phyloP scores from a whole-genome alignment of 73 alveolate species.

The Breviolum minutum region DNA sequence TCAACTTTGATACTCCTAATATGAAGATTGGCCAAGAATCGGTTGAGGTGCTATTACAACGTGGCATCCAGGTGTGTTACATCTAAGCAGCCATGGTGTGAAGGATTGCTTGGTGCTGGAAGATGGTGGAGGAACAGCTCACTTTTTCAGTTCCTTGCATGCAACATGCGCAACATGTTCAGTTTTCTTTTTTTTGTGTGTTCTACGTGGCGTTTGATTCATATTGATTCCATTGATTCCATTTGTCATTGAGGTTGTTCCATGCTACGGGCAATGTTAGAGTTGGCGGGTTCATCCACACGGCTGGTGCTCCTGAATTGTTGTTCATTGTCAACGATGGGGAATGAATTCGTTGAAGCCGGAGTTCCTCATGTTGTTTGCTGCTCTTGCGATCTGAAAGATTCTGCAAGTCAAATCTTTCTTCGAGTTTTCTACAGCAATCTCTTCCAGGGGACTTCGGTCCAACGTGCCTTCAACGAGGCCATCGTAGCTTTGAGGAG shows the following conservation, averaged over 20 bases:
- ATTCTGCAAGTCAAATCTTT: not conserved
- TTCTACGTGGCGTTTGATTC: not conserved
- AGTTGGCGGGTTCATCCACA: slow-evolving; percentile 15
- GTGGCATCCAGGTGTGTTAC: slow-evolving; percentile 42
- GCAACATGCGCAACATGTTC: not conserved
- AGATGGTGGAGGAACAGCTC: slow-evolving; percentile 45
- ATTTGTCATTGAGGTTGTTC: not conserved
- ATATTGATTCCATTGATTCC: not conserved
- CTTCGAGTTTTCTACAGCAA: not conserved
- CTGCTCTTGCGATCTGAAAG: slow-evolving; percentile 13
- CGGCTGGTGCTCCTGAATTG: slow-evolving; percentile 43
- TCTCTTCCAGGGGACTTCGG: not conserved
- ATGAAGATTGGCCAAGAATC: not conserved
- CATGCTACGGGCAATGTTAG: slow-evolving; percentile 38
- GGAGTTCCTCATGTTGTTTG: slow-evolving; percentile 41
- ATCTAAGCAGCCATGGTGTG: slow-evolving; percentile 17
- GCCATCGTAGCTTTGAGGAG: slow-evolving; percentile 38
- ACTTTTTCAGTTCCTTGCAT: slow-evolving; percentile 5
- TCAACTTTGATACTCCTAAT: not conserved
- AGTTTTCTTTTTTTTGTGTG: not conserved
- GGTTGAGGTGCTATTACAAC: slow-evolving; percentile 22
- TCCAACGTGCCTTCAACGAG: slow-evolving; percentile 35
- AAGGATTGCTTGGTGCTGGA: slow-evolving; percentile 27
- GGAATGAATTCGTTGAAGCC: slow-evolving; percentile 5
- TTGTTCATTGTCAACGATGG: slow-evolving; percentile 19